Evolutionary conservation across 345 rosid genomes (phyloP).

Genomic region (Schrenkiella parvula): DNA sequence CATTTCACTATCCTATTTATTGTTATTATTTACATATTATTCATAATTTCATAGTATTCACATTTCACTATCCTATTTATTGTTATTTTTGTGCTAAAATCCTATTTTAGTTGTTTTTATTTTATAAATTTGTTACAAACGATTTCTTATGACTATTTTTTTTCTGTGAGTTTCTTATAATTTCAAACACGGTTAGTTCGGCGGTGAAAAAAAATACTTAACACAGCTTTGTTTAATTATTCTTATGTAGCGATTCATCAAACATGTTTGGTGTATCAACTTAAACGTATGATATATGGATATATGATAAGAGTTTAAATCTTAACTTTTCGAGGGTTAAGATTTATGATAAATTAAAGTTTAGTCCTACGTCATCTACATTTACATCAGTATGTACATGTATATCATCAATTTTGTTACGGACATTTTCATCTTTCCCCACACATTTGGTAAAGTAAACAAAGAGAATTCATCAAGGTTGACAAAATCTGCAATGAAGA

Average conservation of each 20-base stretch:
- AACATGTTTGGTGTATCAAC: too few relatives aligned
- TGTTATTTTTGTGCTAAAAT: too few relatives aligned
- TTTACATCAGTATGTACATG: not conserved
- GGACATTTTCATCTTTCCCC: not conserved
- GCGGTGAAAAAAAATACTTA: not conserved
- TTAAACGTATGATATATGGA: too few relatives aligned
- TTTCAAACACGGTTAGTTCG: not conserved
- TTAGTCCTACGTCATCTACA: not conserved
- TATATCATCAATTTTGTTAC: not conserved
- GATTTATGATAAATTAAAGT: not conserved
- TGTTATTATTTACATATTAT: not conserved
- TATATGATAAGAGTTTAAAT: too few relatives aligned
- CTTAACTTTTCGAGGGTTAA: too few relatives aligned
- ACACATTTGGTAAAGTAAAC: not conserved
- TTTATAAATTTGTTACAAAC: not conserved
- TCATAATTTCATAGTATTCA: not conserved
- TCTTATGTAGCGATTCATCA: not conserved
- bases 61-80: constrained; percentile 3
- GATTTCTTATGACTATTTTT: not conserved
- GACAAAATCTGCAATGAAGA: not conserved
- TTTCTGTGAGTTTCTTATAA: not conserved
- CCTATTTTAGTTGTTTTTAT: too few relatives aligned
- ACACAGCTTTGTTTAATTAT: not conserved
- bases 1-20: constrained; percentile 14
- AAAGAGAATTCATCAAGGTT: not conserved